Conservation (phyloP, 805 yeast species). For the Yarrowia sp. region DNA sequence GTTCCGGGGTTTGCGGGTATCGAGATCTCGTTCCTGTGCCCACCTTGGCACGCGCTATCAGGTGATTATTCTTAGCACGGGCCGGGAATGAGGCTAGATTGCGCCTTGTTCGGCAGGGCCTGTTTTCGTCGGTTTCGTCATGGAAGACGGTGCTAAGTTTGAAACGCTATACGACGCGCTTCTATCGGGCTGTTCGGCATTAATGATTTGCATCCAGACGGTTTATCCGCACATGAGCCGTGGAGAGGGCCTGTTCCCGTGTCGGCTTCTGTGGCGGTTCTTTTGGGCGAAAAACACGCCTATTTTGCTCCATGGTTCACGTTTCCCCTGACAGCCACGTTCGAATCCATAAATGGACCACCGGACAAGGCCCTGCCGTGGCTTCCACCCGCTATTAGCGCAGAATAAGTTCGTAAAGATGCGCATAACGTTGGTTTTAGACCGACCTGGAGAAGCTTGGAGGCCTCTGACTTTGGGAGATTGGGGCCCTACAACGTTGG, state of each 20-base stretch:
- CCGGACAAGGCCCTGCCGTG: neutral
- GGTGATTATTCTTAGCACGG: too few species aligned
- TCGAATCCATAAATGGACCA: neutral
- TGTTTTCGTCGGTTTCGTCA: too few species aligned
- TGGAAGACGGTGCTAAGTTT: neutral
- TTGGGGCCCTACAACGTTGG: slow-evolving; percentile 3
- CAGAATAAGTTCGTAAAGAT: neutral
- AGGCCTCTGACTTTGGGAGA: neutral
- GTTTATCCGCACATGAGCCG: neutral
- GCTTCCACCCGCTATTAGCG: neutral
- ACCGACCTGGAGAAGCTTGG: neutral
- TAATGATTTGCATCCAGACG: slow-evolving; percentile 3
- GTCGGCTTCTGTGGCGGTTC: too few species aligned
- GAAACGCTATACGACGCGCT: slow-evolving; percentile 1
- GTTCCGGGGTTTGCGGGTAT: too few species aligned
- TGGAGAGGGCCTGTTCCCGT: too few species aligned
- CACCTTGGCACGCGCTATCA: too few species aligned
- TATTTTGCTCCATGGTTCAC: too few species aligned
- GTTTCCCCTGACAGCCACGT: slow-evolving; percentile 1
- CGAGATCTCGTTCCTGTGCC: too few species aligned
- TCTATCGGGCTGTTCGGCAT: neutral
- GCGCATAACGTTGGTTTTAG: neutral
- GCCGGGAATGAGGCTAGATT: too few species aligned
- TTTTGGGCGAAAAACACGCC: neutral
- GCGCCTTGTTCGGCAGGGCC: too few species aligned